Base-by-base conservation (phyloP, 2,329 filamentous ascomycete genomes). In the Beauveria sp. region DNA sequence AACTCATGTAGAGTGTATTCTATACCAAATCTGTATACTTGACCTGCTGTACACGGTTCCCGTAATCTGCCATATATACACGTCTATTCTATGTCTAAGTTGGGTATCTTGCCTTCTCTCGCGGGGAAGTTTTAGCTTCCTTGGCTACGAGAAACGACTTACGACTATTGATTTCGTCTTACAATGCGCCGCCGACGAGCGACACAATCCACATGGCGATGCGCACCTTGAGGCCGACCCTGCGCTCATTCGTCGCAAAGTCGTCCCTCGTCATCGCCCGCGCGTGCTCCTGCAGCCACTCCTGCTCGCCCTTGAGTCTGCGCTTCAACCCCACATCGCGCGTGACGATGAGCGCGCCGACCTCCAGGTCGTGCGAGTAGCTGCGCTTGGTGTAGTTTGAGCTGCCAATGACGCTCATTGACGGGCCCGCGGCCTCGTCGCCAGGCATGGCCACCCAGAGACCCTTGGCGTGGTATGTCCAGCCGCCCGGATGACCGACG, bases 401-500 rank as follows among this genome's bases (percentile, higher is more conserved):
- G 71, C 90, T 96, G 1, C 95, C 95, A 1, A 99, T 84, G 20
- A 98, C 80, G 38, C 87, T 96, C 60, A 98, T 80, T 53, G 88
- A 87, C 0, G 92, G 92, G 45, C 86, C 77, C 42, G 79, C 50
- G 2, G 22, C 42, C n/a, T 30, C 73, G 52, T 88, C 83, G 2
- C 80, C 78, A 0, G 88, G 84, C 60, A 93, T 79, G 0, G 90
- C 91, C 28, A 97, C 81, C 93, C 93, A 98, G 2, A 98, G 79
- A 0, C 95, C 95, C 75, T 99, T 99, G 53, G 95, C 95, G 69
- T 99, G 95, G 74, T 99, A 99, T 0, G 93, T 97, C 95, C 96
- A 99, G 1, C 91, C 93, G 1, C 80, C 90, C 0, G 89, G 86
- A 67, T 91, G 83, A 20, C 89, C 89, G 2, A 96, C 89, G 0